phyloP scores from a whole-genome alignment of 352 stramenopile genomes.

The Globisporangium paroecandrum region DNA sequence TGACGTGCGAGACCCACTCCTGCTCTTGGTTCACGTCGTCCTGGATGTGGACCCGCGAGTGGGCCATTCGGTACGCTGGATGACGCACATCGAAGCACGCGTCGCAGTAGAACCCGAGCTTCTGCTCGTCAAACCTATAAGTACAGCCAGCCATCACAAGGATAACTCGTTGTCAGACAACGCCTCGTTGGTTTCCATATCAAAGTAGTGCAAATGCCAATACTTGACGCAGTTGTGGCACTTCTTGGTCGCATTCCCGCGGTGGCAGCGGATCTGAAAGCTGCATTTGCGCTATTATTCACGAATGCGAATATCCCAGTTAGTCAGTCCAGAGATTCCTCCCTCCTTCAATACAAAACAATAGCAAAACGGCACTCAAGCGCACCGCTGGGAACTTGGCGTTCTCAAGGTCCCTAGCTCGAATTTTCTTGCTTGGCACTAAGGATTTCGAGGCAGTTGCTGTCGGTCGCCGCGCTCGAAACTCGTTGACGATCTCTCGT shows the following conservation, averaged over 20 bases:
- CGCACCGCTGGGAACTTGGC: conserved; percentile 20
- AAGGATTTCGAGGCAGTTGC: neutral
- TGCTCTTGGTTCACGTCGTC: conserved; percentile 54
- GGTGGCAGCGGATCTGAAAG: conserved; percentile 50
- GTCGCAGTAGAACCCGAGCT: conserved; percentile 65
- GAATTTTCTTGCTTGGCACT: neutral
- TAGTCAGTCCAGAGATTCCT: neutral
- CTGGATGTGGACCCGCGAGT: conserved; percentile 53
- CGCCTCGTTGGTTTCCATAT: too few relatives aligned
- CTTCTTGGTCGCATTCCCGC: conserved; percentile 48
- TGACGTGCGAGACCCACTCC: conserved; percentile 60
- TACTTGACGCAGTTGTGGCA: conserved; percentile 73
- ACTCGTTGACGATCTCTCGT: conserved; percentile 37
- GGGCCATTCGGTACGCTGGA: conserved; percentile 45
- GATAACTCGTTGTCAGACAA: too few relatives aligned
- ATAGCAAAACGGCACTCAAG: neutral
- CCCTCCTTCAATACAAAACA: neutral
- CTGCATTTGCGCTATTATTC: conserved; percentile 37
- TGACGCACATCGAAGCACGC: conserved; percentile 57
- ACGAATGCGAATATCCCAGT: neutral
- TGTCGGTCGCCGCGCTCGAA: conserved; percentile 19
- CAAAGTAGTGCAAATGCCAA: neutral
- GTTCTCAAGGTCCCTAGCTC: conserved; percentile 18
- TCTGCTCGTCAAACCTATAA: conserved; percentile 49
- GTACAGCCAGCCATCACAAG: neutral